Evolutionary conservation across 805 yeast species (phyloP).

Genomic region (Yamadazyma sp.): DNA sequence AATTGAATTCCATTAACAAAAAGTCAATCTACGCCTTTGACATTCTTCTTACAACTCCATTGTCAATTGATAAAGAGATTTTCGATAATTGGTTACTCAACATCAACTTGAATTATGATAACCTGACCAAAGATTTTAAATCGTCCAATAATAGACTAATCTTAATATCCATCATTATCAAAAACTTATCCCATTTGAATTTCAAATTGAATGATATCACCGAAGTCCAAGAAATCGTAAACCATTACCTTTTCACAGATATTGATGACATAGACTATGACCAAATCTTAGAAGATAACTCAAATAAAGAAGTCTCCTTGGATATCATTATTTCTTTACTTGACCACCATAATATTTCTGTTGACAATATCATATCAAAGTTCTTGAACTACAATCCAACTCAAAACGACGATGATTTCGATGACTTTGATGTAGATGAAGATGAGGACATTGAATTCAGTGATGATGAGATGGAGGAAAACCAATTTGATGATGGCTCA

Average conservation of each 20-base stretch:
- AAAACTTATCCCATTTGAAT: conserved; percentile 9
- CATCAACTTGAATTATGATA: conserved; percentile 12
- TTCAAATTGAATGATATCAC: conserved; percentile 4
- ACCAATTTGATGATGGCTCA: conserved; percentile 37
- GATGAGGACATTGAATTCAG: conserved; percentile 36
- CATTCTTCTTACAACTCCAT: conserved; percentile 18
- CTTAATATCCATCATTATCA: conserved; percentile 10
- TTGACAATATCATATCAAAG: conserved; percentile 7
- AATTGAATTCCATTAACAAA: conserved; percentile 39
- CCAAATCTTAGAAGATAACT: conserved; percentile 39
- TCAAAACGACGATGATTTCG: conserved; percentile 24
- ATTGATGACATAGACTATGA: conserved; percentile 43
- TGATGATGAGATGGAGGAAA: conserved; percentile 43
- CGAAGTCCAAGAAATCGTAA: conserved; percentile 17
- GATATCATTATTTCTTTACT: conserved; percentile 37
- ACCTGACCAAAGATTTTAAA: conserved; percentile 17
- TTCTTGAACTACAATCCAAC: conserved; percentile 34
- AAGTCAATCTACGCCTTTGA: conserved; percentile 50
- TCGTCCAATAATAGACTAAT: conserved; percentile 7
- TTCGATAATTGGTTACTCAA: conserved; percentile 16
- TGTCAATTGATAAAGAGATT: conserved; percentile 10
- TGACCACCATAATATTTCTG: no score
- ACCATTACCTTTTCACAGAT: conserved; percentile 14
- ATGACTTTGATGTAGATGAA: conserved; percentile 31
- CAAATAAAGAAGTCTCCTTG: conserved; percentile 51